These are phyloP conservation scores for Chalaropsis ovoidea DNA, from an alignment of 2,329 filamentous ascomycete species.

Conservation along the genomic window DNA sequence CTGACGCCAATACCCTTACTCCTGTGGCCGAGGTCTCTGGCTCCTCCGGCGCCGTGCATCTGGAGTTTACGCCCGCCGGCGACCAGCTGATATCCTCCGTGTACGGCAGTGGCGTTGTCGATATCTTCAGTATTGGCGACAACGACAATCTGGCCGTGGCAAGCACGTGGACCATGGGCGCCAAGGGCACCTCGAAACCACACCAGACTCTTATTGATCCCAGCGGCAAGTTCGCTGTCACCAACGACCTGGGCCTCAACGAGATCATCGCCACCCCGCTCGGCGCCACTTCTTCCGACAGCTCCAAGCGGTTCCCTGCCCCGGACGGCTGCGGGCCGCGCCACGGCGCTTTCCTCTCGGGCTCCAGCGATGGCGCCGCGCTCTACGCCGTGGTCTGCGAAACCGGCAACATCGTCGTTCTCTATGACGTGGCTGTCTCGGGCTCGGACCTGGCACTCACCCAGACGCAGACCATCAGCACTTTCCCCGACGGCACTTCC, in stretches of 20 bases:
- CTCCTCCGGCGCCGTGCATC: slow-evolving; percentile 32
- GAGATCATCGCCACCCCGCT: slow-evolving; percentile 40
- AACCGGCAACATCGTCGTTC: slow-evolving; percentile 24
- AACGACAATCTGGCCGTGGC: slow-evolving; percentile 23
- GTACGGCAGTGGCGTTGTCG: slow-evolving; percentile 28
- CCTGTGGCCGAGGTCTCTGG: slow-evolving; percentile 33
- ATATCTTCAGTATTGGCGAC: slow-evolving; percentile 32
- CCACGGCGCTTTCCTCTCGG: slow-evolving; percentile 32
- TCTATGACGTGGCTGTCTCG: slow-evolving; percentile 31
- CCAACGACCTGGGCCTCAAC: slow-evolving; percentile 43
- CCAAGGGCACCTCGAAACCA: slow-evolving; percentile 34
- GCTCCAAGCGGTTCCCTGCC: slow-evolving; percentile 32
- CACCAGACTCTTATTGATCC: slow-evolving; percentile 43
- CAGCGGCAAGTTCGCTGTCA: slow-evolving; percentile 40
- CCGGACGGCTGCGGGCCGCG: slow-evolving; percentile 40
- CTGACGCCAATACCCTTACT: slow-evolving; percentile 28
- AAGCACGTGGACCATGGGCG: slow-evolving; percentile 27
- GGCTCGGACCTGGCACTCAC: slow-evolving; percentile 3
- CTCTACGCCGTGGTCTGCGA: slow-evolving; percentile 27
- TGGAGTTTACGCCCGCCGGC: slow-evolving; percentile 25
- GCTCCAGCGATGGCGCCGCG: slow-evolving; percentile 3
- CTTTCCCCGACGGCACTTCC: slow-evolving; percentile 26
- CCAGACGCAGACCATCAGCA: slow-evolving; percentile 14
- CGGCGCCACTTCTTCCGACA: slow-evolving; percentile 34
- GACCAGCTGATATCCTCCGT: slow-evolving; percentile 19